These are phyloP conservation scores for Plasmodium inui DNA, from an alignment of 169 alveolate genomes.

Conservation along the genomic window DNA sequence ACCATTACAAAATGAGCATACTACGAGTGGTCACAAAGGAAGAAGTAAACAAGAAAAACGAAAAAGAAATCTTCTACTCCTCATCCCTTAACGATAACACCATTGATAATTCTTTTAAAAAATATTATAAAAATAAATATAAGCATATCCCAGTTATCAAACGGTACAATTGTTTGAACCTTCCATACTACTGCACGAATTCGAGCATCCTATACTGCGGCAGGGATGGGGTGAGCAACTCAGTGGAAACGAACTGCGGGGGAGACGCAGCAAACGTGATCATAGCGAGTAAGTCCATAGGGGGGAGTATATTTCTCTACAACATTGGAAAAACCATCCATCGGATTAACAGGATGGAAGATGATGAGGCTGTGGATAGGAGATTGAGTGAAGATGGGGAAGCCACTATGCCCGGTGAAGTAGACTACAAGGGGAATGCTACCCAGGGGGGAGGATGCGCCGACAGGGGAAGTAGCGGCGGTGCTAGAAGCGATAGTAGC, in stretches of 20 bases:
- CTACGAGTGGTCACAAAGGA: slow-evolving; percentile 60
- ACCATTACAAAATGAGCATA: slow-evolving; percentile 60
- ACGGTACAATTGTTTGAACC: slow-evolving; percentile 45
- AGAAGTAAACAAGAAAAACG: slow-evolving; percentile 22
- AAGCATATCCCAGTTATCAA: slow-evolving; percentile 34
- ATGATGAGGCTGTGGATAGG: background rate
- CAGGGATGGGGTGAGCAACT: background rate
- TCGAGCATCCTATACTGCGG: slow-evolving; percentile 25
- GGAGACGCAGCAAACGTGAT: slow-evolving; percentile 27
- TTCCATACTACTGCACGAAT: slow-evolving; percentile 49
- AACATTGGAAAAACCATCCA: slow-evolving; percentile 33
- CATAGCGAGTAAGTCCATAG: slow-evolving; percentile 42
- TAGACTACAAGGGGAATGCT: background rate
- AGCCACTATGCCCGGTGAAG: background rate
- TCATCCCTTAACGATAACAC: slow-evolving; percentile 25
- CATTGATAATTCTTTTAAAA: slow-evolving; percentile 32
- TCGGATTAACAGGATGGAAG: slow-evolving; percentile 44
- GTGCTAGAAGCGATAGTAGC: background rate
- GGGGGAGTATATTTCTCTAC: slow-evolving; percentile 27
- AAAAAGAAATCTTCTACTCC: slow-evolving; percentile 18
- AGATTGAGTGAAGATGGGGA: background rate
- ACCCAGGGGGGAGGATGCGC: background rate
- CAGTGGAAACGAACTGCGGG: background rate
- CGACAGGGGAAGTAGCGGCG: background rate
- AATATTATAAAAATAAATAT: slow-evolving; percentile 23